Percentiles rank a stretch among this genome's conserved stretches.
Conservation (phyloP, 2,329 filamentous ascomycete species). For the Juglanconis sp. region DNA sequence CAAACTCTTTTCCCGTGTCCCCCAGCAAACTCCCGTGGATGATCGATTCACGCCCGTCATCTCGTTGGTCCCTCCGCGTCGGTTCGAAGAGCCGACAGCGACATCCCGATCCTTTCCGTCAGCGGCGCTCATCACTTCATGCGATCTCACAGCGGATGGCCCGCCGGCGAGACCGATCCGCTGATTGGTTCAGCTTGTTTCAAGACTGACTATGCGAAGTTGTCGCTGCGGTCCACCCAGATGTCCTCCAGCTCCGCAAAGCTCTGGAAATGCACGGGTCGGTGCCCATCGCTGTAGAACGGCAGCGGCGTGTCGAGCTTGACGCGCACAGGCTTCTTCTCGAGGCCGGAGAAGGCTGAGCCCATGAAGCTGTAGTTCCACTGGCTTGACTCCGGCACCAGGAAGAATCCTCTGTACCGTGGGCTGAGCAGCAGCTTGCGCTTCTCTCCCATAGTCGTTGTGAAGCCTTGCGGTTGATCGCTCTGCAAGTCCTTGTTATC, state of each 20-base stretch:
- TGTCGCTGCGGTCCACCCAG: constrained; percentile 89
- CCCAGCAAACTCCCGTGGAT: not conserved
- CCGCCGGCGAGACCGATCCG: not conserved
- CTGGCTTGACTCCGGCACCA: constrained; percentile 82
- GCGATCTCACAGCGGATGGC: not conserved
- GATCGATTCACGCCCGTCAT: not conserved
- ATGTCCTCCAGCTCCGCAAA: constrained; percentile 97
- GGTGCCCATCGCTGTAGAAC: constrained; percentile 90
- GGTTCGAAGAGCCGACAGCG: not conserved
- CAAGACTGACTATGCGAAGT: constrained; percentile 67
- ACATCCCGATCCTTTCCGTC: not conserved
- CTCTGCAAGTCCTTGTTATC: constrained; percentile 92
- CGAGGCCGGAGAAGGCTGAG: constrained; percentile 77
- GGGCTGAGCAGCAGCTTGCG: constrained; percentile 90
- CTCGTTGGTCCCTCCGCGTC: not conserved
- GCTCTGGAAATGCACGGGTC: constrained; percentile 92
- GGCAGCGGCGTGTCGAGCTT: constrained; percentile 87
- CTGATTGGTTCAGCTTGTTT: not conserved
- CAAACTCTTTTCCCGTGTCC: not conserved
- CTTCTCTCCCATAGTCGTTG: constrained; percentile 89
- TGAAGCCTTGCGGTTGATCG: constrained; percentile 92
- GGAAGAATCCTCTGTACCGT: constrained; percentile 91
- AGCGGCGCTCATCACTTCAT: not conserved
- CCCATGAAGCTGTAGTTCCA: constrained; percentile 99
- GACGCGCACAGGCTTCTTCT: constrained; percentile 88